Base-by-base conservation (phyloP, 2,329 filamentous ascomycete species). In the Xylariales sp. region DNA sequence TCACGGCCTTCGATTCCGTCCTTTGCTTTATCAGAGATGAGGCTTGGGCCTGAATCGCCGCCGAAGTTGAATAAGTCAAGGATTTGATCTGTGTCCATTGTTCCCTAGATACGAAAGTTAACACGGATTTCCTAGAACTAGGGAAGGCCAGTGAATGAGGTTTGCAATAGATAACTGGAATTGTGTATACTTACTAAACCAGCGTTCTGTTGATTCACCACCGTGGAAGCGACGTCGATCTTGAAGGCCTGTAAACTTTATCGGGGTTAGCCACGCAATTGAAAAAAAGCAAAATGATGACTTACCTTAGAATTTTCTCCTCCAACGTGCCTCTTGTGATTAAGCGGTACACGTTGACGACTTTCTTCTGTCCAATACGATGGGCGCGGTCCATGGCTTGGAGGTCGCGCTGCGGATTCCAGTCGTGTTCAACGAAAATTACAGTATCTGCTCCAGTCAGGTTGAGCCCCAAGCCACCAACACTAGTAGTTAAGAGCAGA, bases 311-410 rank as follows among this genome's bases (percentile, higher is more conserved):
- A 77, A 99, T 99, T 88, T 99, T 99, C 84, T 99, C 96, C 81
- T 99, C 96, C 56, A 99, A 83, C 1, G 97, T 99, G 70, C 96
- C 96, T 73, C 96, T 89, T 5, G 96, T 99, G 75, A 99, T 96
- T 72, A 99, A 86, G 30, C 96, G 93, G 81, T 99, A 99, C 16
- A 99, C 96, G 77, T 99, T 99, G 74, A 99, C 96, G 45, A 98
- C 96, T 87, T 98, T 99, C 89, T 99, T 99, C 83, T 99, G 96
- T 1, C 96, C 96, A 75, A 99, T 98, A 74, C 96, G 91, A 84
- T 99, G 96, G 8, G 96, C 96, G 68, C 96, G 93, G 78, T 99
- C 96, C 96, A 99, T 99, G 73, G 96, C 96, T 78, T 99, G 96
- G 73, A 99, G 89, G 81, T 99, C 96, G 80, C 97, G 97, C 79